phyloP scores from a whole-genome alignment of 805 yeast species.

The Metschnikowia continentalis region DNA sequence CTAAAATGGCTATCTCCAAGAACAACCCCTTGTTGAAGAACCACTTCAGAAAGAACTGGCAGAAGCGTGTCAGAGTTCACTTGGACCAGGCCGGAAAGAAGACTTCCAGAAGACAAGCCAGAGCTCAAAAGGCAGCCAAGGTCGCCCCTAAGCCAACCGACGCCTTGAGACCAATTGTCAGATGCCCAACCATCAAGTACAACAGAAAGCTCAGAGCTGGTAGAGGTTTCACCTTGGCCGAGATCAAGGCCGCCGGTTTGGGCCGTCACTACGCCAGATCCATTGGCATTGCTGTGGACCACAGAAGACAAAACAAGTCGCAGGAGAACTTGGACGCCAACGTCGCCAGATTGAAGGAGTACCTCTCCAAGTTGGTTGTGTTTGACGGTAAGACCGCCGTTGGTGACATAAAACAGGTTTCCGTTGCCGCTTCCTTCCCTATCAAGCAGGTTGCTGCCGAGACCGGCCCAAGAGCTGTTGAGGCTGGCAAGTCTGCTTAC shows the following conservation, averaged over 20 bases:
- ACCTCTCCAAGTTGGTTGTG: constrained; percentile 91
- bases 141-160: constrained; percentile 98
- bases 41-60: constrained; percentile 99
- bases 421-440: constrained; percentile 80
- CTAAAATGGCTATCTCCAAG: constrained; percentile 85
- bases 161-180: constrained; percentile 92
- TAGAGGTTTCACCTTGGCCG: constrained; percentile 98
- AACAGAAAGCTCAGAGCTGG: constrained; percentile 99
- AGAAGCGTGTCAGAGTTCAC: constrained; percentile 99
- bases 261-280: constrained; percentile 93
- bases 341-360: constrained; percentile 95
- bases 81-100: constrained; percentile 99
- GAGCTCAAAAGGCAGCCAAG: constrained; percentile 90
- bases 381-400: constrained; percentile 76
- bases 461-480: constrained; percentile 85
- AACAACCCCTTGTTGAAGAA: constrained; percentile 98
- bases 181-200: constrained; percentile 98
- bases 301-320: constrained; percentile 98
- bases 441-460: constrained; percentile 73
- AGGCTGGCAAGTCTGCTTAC: constrained; percentile 72
- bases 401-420: constrained; percentile 46
- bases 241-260: constrained; percentile 96
- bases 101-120: constrained; percentile 92
- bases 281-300: constrained; percentile 97
- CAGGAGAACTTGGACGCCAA: constrained; percentile 91